Conservation (phyloP, 2,329 filamentous ascomycete genomes). For the Apiospora aurea region DNA sequence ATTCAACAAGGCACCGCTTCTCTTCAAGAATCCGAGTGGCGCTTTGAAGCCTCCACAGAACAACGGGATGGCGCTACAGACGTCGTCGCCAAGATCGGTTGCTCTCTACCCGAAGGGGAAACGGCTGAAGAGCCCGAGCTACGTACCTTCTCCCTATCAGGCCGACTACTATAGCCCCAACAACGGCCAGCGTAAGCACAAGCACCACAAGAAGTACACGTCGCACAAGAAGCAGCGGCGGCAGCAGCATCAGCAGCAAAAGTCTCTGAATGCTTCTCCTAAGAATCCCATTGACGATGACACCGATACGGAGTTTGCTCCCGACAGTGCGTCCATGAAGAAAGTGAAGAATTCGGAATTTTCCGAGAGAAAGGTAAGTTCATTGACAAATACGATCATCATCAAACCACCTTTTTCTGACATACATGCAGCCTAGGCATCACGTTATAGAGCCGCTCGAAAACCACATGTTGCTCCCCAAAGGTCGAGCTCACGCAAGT, state of each 20-base stretch:
- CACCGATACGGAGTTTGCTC: background rate
- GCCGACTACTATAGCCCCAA: background rate
- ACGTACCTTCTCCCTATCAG: constrained; percentile 2
- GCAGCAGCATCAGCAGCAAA: constrained; percentile 7
- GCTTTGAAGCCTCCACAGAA: constrained; percentile 56
- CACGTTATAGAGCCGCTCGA: constrained; percentile 39
- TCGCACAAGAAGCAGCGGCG: constrained; percentile 31
- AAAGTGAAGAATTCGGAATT: background rate
- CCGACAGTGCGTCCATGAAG: background rate
- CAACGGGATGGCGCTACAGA: constrained; percentile 41
- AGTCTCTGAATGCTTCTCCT: background rate
- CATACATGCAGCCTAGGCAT: constrained; percentile 30
- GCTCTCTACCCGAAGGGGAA: constrained; percentile 32
- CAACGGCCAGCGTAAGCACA: constrained; percentile 33
- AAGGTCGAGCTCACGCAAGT: constrained; percentile 25
- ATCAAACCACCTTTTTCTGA: background rate
- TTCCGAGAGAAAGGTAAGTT: background rate
- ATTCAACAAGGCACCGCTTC: constrained; percentile 42
- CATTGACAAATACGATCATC: background rate
- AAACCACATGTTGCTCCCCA: constrained; percentile 30
- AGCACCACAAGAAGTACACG: constrained; percentile 27
- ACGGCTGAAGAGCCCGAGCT: constrained; percentile 37
- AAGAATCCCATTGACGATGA: background rate
- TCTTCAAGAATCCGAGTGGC: constrained; percentile 50
- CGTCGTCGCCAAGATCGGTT: constrained; percentile 34